These are phyloP conservation scores for Ustilago tritici DNA, from an alignment of 1,284 basidiomycete genomes.

Conservation along the genomic window DNA sequence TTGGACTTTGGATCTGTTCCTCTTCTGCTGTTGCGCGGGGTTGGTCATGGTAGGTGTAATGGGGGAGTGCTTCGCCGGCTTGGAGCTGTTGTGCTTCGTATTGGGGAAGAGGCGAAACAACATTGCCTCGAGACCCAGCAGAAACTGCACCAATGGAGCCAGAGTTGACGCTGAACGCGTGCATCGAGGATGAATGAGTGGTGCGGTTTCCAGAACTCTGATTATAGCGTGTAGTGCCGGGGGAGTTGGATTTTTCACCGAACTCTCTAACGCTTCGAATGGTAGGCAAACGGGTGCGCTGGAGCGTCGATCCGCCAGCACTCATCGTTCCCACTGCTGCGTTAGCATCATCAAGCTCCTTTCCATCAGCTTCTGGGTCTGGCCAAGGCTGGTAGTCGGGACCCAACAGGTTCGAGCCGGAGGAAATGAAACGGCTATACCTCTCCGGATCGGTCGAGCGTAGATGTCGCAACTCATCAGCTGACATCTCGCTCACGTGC, in stretches of 20 bases:
- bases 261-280: slow-evolving; percentile 59
- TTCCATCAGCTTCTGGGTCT: slow-evolving; percentile 7
- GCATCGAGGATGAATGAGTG: neutral
- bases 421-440: slow-evolving; percentile 57
- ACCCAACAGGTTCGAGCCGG: slow-evolving; percentile 47
- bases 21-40: slow-evolving; percentile 7
- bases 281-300: slow-evolving; percentile 42
- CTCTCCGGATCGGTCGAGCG: slow-evolving; percentile 36
- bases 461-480: slow-evolving; percentile 34
- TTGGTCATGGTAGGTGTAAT: slow-evolving; percentile 25
- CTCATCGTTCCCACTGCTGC: slow-evolving; percentile 5
- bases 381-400: slow-evolving; percentile 42
- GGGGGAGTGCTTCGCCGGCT: slow-evolving; percentile 26
- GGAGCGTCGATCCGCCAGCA: slow-evolving; percentile 1
- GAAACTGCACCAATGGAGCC: slow-evolving; percentile 22
- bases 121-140: slow-evolving; percentile 9
- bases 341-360: slow-evolving; percentile 5
- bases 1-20: slow-evolving; percentile 14
- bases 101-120: slow-evolving; percentile 27
- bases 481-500: slow-evolving; percentile 25
- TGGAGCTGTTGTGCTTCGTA: slow-evolving; percentile 28
- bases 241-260: slow-evolving; percentile 42
- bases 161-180: slow-evolving; percentile 1
- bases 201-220: slow-evolving; percentile 12
- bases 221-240: neutral